These are phyloP conservation scores for Wickerhamiella bombiphila DNA, from an alignment of 805 yeast species.

Conservation along the genomic window DNA sequence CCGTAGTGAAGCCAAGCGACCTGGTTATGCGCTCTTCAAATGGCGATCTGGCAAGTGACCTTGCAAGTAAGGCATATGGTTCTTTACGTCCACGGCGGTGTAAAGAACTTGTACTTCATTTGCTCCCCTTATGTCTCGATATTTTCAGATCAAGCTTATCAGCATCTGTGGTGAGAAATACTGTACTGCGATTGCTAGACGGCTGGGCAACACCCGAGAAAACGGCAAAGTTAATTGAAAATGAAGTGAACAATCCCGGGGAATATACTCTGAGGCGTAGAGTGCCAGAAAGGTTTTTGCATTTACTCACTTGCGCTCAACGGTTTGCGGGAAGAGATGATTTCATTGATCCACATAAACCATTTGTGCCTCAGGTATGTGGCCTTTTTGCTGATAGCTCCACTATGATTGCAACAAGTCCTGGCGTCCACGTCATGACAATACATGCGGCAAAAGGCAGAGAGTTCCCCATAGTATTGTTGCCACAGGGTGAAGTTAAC, in stretches of 20 bases:
- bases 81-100: not conserved
- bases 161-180: not conserved
- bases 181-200: not conserved
- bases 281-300: constrained; percentile 2
- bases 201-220: not conserved
- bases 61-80: not conserved
- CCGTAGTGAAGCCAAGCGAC: not conserved
- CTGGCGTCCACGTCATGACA: constrained; percentile 6
- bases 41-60: not conserved
- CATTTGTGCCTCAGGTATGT: constrained; percentile 3
- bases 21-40: not conserved
- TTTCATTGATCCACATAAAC: not conserved
- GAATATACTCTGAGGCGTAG: not conserved
- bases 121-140: not conserved
- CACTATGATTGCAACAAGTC: not conserved
- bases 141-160: not conserved
- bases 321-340: not conserved
- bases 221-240: not conserved
- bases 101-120: not conserved
- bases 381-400: constrained; percentile 1
- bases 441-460: constrained; percentile 14
- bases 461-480: constrained; percentile 14
- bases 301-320: not conserved
- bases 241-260: constrained; percentile 1
- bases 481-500: constrained; percentile 3